A percentile compares a stretch with the other conserved stretches of the same genome.
Conservation (phyloP, 106 monocot genomes). For the Amphibolis antarctica region DNA sequence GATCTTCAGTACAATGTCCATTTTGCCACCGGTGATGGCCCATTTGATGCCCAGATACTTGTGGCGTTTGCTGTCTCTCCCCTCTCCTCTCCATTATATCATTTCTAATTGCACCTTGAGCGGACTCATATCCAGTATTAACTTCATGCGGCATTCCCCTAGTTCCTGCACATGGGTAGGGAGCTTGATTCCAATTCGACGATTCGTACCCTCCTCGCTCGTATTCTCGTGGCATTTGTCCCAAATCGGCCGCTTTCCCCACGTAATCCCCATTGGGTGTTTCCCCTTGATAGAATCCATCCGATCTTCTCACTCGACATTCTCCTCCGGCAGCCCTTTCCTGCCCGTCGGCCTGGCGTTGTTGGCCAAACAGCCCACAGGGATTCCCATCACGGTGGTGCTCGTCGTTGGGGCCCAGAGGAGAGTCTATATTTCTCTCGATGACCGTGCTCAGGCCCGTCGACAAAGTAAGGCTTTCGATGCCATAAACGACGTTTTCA, state of each 20-base stretch:
- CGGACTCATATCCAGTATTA: not conserved
- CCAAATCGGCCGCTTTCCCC: not conserved
- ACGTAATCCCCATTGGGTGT: not conserved
- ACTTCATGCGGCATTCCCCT: not conserved
- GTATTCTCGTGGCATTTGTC: not conserved
- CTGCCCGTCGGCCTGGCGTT: not conserved
- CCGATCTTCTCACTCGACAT: not conserved
- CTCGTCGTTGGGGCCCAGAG: not conserved
- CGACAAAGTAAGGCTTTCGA: not conserved
- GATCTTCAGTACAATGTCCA: not conserved
- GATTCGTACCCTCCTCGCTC: not conserved
- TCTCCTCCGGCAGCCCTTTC: not conserved
- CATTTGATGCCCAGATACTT: not conserved
- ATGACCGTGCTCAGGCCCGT: not conserved
- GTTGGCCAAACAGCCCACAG: not conserved
- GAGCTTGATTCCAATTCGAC: not conserved
- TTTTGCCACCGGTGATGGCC: not conserved
- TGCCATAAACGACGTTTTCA: constrained; percentile 25
- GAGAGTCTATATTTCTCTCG: not conserved
- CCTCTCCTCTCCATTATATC: not conserved
- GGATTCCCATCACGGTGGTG: not conserved
- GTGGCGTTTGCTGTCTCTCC: not conserved
- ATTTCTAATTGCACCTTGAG: not conserved
- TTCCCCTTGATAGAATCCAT: not conserved
- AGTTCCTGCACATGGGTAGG: not conserved